phyloP scores from a whole-genome alignment of 225 moss, liverwort and hornwort species.

The Pseudisothecium myosuroides region DNA sequence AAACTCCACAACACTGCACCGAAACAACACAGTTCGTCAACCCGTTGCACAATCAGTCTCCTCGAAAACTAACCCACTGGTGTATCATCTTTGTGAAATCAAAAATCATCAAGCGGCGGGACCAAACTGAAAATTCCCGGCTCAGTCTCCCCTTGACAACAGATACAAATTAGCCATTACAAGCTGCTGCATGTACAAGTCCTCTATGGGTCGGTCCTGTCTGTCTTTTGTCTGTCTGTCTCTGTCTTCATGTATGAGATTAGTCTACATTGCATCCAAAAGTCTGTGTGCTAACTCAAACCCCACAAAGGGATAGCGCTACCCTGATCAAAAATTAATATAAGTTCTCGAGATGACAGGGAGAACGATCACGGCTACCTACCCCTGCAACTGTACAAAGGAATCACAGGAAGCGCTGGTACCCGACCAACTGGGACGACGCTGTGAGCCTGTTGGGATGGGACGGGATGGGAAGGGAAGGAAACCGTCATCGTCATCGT shows the following conservation, averaged over 20 bases:
- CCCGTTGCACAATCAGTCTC: not conserved
- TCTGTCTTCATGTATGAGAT: not conserved
- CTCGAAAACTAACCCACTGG: not conserved
- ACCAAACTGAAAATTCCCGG: not conserved
- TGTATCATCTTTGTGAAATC: not conserved
- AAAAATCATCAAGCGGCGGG: not conserved
- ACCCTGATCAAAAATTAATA: constrained; percentile 6
- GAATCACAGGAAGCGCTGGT: not conserved
- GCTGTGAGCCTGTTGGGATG: not conserved
- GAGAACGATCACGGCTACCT: not conserved
- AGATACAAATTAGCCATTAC: not conserved
- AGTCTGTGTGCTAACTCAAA: not conserved
- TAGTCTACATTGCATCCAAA: not conserved
- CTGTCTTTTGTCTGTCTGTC: not conserved
- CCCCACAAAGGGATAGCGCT: constrained; percentile 7
- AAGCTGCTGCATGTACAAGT: constrained; percentile 16
- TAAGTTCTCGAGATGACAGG: not conserved
- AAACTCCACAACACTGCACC: not conserved
- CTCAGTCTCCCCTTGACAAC: not conserved
- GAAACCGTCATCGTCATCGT: too few species aligned
- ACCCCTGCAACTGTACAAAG: constrained; percentile 18
- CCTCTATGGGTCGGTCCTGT: too few species aligned
- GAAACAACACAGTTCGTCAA: not conserved
- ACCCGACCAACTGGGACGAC: not conserved
- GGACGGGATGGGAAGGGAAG: too few species aligned